Evolutionary conservation across 257 asterid genomes (phyloP).

Genomic region (Nicotiana sylvestris): DNA sequence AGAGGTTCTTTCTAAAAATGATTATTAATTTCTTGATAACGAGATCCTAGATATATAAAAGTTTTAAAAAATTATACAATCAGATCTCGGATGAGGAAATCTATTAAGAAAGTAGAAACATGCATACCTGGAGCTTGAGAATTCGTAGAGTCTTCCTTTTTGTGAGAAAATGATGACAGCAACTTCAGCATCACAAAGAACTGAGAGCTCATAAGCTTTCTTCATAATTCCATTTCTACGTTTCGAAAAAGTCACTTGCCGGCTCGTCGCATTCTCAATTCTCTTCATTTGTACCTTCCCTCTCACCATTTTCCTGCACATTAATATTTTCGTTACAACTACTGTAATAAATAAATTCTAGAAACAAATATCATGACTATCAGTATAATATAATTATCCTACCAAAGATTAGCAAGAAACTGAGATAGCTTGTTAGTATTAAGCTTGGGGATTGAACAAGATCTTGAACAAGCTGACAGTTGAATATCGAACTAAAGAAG

Average conservation of each 20-base stretch:
- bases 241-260: slow-evolving; percentile 17
- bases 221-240: slow-evolving; percentile 10
- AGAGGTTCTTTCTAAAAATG: not conserved
- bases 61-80: not conserved
- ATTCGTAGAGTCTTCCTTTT: slow-evolving; percentile 6
- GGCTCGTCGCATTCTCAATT: slow-evolving; percentile 2
- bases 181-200: slow-evolving; percentile 17
- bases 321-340: not conserved
- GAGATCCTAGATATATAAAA: not conserved
- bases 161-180: slow-evolving; percentile 15
- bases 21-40: not conserved
- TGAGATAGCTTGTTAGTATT: not conserved
- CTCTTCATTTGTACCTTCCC: slow-evolving; percentile 12
- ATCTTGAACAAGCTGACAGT: too few species aligned
- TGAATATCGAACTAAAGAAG: not conserved
- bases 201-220: slow-evolving; percentile 18
- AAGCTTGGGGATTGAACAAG: too few species aligned
- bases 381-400: not conserved
- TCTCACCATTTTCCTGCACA: slow-evolving; percentile 15
- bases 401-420: not conserved
- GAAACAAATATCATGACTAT: not conserved
- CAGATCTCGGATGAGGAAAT: not conserved
- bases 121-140: slow-evolving; percentile 2
- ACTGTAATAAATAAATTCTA: not conserved
- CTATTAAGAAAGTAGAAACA: too few species aligned